phyloP scores from a whole-genome alignment of 225 moss, liverwort and hornwort species.

The Pleurozium schreberi region DNA sequence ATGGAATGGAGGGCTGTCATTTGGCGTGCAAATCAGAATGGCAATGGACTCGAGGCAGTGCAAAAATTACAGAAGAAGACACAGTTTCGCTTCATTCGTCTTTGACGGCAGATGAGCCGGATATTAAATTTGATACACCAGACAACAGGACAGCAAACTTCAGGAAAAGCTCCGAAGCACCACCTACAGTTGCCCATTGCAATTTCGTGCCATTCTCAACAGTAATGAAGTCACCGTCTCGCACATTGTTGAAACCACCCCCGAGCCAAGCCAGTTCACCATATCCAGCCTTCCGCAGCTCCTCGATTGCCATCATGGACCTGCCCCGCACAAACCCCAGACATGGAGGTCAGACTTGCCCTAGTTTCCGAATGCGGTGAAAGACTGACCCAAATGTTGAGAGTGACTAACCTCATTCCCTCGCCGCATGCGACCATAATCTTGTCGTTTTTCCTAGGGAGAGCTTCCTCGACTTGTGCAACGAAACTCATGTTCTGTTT shows the following conservation, averaged over 20 bases:
- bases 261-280: slow-evolving; percentile 56
- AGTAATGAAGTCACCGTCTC: slow-evolving; percentile 47
- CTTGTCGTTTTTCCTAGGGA: slow-evolving; percentile 52
- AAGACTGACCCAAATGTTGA: background rate
- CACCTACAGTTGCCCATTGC: slow-evolving; percentile 71
- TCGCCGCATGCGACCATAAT: slow-evolving; percentile 75
- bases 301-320: slow-evolving; percentile 50
- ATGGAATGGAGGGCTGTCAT: background rate
- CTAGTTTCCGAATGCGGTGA: background rate
- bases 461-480: slow-evolving; percentile 43
- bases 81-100: slow-evolving; percentile 4
- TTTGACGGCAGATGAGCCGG: slow-evolving; percentile 9
- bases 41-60: background rate
- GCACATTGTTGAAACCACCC: slow-evolving; percentile 64
- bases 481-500: slow-evolving; percentile 51
- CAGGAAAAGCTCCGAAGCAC: slow-evolving; percentile 61
- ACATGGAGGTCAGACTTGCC: background rate
- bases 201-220: slow-evolving; percentile 64
- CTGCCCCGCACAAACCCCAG: background rate
- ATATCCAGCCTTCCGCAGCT: slow-evolving; percentile 45
- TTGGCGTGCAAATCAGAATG: background rate
- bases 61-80: background rate
- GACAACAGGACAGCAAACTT: slow-evolving; percentile 51
- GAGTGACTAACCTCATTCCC: slow-evolving; percentile 50
- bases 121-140: slow-evolving; percentile 8